phyloP scores from a whole-genome alignment of 2,329 filamentous ascomycete genomes.

The Paecilomyces formosus region DNA sequence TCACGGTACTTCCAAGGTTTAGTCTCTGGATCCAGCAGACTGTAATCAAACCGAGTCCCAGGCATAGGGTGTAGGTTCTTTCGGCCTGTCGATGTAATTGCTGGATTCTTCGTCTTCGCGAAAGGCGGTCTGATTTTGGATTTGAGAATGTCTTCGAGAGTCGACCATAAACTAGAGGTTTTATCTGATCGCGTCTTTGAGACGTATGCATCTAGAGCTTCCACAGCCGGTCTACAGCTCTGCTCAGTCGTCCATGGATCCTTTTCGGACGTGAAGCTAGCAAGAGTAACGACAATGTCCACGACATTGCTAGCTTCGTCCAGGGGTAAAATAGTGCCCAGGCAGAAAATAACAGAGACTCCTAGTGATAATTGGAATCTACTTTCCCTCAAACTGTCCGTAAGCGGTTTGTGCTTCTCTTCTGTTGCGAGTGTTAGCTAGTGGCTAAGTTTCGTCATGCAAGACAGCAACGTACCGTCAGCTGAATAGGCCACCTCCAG shows the following conservation, averaged over 20 bases:
- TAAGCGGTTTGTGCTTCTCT: constrained; percentile 10
- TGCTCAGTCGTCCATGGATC: constrained; percentile 29
- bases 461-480: constrained; percentile 5
- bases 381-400: constrained; percentile 14
- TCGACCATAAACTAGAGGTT: constrained; percentile 9
- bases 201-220: constrained; percentile 10
- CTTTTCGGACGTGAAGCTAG: constrained; percentile 21
- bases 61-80: constrained; percentile 36
- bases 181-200: constrained; percentile 2
- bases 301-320: constrained; percentile 11
- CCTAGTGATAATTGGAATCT: constrained; percentile 21
- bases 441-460: not conserved
- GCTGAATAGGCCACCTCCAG: constrained; percentile 18
- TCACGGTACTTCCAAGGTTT: constrained; percentile 33
- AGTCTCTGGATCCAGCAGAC: constrained; percentile 24
- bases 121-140: constrained; percentile 35
- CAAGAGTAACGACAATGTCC: constrained; percentile 23
- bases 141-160: constrained; percentile 18
- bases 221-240: constrained; percentile 10
- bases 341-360: constrained; percentile 17
- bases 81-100: constrained; percentile 35
- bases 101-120: constrained; percentile 31
- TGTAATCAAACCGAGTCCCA: constrained; percentile 27
- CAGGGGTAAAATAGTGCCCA: constrained; percentile 13
- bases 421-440: constrained; percentile 1